Evolutionary conservation across 2,329 filamentous ascomycete species (phyloP).

Genomic region (Diaporthe sp.): DNA sequence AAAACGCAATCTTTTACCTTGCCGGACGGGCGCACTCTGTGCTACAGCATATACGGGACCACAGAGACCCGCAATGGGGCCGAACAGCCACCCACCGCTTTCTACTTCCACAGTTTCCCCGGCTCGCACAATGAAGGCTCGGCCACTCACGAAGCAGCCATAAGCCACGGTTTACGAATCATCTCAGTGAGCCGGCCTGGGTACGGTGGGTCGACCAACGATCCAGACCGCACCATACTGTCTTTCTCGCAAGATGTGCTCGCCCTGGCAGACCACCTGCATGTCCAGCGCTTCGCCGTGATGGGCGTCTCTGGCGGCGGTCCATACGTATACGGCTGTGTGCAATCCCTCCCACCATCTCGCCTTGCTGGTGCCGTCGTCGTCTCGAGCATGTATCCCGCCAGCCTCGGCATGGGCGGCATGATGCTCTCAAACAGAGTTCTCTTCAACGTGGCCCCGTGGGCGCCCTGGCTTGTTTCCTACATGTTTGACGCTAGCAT

Average conservation of each 20-base stretch:
- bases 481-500: constrained; percentile 36
- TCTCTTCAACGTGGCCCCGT: constrained; percentile 39
- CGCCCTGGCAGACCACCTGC: constrained; percentile 44
- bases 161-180: constrained; percentile 42
- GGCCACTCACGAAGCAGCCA: constrained; percentile 36
- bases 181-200: constrained; percentile 50
- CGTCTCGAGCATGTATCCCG: constrained; percentile 41
- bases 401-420: constrained; percentile 39
- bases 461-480: constrained; percentile 39
- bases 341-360: constrained; percentile 38
- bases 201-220: constrained; percentile 48
- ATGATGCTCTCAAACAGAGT: constrained; percentile 41
- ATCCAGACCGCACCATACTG: constrained; percentile 42
- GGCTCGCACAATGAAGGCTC: constrained; percentile 46
- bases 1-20: constrained; percentile 34
- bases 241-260: constrained; percentile 45
- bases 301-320: constrained; percentile 46
- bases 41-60: constrained; percentile 46
- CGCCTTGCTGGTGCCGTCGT: constrained; percentile 40
- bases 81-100: constrained; percentile 39
- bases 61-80: constrained; percentile 31
- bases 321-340: constrained; percentile 45
- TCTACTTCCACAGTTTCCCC: constrained; percentile 50
- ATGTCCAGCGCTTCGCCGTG: constrained; percentile 42
- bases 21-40: constrained; percentile 46